These are phyloP conservation scores for Alternaria hordeiaustralica DNA, from an alignment of 2,329 filamentous ascomycete species.

Conservation along the genomic window DNA sequence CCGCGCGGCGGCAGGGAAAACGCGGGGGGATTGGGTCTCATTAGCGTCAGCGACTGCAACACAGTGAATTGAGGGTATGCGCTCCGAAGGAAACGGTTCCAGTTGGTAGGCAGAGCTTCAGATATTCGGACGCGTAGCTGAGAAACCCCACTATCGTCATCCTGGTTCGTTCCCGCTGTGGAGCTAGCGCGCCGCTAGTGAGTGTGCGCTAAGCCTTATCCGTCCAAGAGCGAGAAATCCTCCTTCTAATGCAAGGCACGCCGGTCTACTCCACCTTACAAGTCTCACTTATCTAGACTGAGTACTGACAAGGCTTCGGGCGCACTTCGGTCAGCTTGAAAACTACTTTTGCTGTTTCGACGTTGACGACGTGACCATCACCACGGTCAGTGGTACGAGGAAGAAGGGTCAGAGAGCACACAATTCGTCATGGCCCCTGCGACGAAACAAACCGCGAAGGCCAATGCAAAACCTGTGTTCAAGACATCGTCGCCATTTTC, in stretches of 20 bases:
- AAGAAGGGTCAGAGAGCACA: not conserved
- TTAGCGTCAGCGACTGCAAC: slow-evolving; percentile 27
- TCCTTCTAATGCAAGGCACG: slow-evolving; percentile 18
- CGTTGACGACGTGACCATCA: not conserved
- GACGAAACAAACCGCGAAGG: slow-evolving; percentile 16
- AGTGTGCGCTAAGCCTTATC: slow-evolving; percentile 7
- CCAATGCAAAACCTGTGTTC: slow-evolving; percentile 61
- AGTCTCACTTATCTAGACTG: not conserved
- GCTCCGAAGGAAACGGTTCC: not conserved
- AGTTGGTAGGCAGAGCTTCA: slow-evolving; percentile 63
- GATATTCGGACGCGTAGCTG: slow-evolving; percentile 2
- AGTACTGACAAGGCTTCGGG: not conserved
- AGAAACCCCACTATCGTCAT: slow-evolving; percentile 16
- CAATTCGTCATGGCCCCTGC: slow-evolving; percentile 28
- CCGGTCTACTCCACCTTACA: slow-evolving; percentile 12
- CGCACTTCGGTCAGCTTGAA: slow-evolving; percentile 7
- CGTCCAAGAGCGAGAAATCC: slow-evolving; percentile 6
- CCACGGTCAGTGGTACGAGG: not conserved
- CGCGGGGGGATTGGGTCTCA: slow-evolving; percentile 30
- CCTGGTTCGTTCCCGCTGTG: slow-evolving; percentile 9
- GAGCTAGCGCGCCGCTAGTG: slow-evolving; percentile 8
- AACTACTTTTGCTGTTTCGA: not conserved
- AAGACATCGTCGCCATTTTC: slow-evolving; percentile 72
- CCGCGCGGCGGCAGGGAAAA: slow-evolving; percentile 24
- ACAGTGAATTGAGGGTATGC: not conserved